Evolutionary conservation across 192 early-diverging fungal genomes (phyloP), one percentile per base, ranked within the genome.

Genomic region (Coemansia sp.): DNA sequence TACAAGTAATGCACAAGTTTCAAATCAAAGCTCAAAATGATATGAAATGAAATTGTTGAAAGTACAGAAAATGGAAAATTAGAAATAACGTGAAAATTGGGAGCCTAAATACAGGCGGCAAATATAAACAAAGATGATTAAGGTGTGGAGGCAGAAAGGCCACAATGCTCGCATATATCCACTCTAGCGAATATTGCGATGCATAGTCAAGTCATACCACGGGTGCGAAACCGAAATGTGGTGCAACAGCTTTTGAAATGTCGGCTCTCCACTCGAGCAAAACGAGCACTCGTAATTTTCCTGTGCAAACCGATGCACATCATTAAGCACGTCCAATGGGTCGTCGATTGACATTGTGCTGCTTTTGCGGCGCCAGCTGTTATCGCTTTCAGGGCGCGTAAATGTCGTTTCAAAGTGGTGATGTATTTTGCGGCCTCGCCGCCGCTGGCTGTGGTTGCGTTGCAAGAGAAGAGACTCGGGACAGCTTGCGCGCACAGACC

Each of bases 261-360:
- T 72, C 0, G 65, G 52, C 50, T 66, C 39, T 14, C 70, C 69
- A 5, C 8, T 23, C n/a, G 50, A 32, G 25, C 75, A 77, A 37
- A 77, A 77, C 48, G 75, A 63, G 35, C 75, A 77, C 21, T 62
- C 65, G 27, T 77, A 77, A 66, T 77, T 77, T 61, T 67, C 65
- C 66, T 77, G 75, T 22, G 57, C 14, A 48, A 77, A 77, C 32
- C 75, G 8, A 1, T 11, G 15, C 49, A 53, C 5, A 23, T 62
- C 54, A 11, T 49, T 58, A 3, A 69, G 60, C 17, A 64, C 63
- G 8, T 12, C 24, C 5, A 43, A n/a, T 4, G 38, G 38, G 54
- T 56, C 43, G 12, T 64, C 63, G 21, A 56, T 2, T 19, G 63
- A 19, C 12, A 24, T 29, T 19, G 3, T 39, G 45, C 55, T 59